Evolutionary conservation across 306 rosid species (phyloP), one percentile per base, ranked within the genome.

Genomic region (Hippophae gyantsensis): DNA sequence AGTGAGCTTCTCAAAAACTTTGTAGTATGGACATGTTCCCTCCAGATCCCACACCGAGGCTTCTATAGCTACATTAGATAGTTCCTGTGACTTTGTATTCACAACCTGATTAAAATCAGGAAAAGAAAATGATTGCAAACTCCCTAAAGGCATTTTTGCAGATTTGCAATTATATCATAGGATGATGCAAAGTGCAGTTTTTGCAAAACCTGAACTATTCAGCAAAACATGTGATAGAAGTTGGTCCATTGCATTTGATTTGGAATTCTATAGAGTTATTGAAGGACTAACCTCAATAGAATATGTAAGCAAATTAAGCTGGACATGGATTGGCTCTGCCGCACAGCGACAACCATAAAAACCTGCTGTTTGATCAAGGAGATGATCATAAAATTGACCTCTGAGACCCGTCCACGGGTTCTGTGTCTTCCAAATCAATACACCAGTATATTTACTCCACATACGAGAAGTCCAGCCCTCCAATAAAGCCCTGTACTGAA

Each of bases 371-470:
- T 87, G 97, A 79, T 90, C 96, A 46, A 82, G 87, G 56, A 90
- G 87, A 73, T 87, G 97, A 65, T 90, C 96, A n/a, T 90, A 87
- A 74, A 90, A 83, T 72, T 90, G 97, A 60, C 97, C 97, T 76
- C 96, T 82, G 48, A 90, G 85, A 71, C 97, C 97, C 18, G 97
- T 81, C 97, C 97, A 90, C 41, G 96, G 97, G 78, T 87, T 87
- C 68, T 85, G 96, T 38, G 97, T 85, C 82, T 90, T 90, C 97
- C 96, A 87, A 73, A 90, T 87, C 67, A 90, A 74, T 57, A 90
- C 86, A 32, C 96, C 97, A 1, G 97, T 90, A 74, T 85, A 88
- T 72, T 90, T 90, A 75, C 70, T 85, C 97, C 97, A 90, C 97
- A 90, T 90, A 1, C 71, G 85, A 49, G 89, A 83, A 58, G 83